Percentiles rank a stretch among this genome's conserved stretches.
Conservation (phyloP, 495 filamentous ascomycete genomes). For the Friedmanniomyces endolithicus region DNA sequence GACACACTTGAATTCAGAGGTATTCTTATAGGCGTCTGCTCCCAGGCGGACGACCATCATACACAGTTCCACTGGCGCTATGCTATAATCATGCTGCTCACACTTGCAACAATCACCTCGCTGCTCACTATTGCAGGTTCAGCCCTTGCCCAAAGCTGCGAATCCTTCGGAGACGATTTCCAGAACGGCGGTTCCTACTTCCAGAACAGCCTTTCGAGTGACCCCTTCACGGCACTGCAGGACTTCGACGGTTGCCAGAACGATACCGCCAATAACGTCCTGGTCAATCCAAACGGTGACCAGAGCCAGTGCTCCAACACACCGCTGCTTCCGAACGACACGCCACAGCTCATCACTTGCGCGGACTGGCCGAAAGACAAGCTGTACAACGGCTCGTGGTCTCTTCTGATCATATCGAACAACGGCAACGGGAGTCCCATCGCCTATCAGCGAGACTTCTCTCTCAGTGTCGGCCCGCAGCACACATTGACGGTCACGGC, state of each 20-base stretch:
- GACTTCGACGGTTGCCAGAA: constrained; percentile 27
- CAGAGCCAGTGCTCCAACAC: constrained; percentile 26
- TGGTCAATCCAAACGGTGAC: constrained; percentile 27
- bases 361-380: constrained; percentile 18
- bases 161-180: constrained; percentile 29
- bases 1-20: background rate
- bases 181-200: constrained; percentile 28
- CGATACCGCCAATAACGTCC: constrained; percentile 25
- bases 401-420: constrained; percentile 29
- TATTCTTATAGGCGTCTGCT: background rate
- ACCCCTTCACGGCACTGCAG: constrained; percentile 23
- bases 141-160: constrained; percentile 7
- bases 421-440: constrained; percentile 26
- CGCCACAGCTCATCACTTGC: constrained; percentile 26
- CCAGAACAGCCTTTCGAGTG: constrained; percentile 25
- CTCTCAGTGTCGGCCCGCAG: constrained; percentile 26
- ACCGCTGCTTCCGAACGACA: constrained; percentile 23
- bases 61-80: background rate
- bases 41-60: background rate
- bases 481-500: constrained; percentile 22
- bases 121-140: background rate
- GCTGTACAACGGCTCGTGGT: constrained; percentile 25
- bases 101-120: background rate
- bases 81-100: background rate
- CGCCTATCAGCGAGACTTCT: constrained; percentile 29